Base-by-base conservation (phyloP, 352 stramenopile species). In the Pythium monospermum region DNA sequence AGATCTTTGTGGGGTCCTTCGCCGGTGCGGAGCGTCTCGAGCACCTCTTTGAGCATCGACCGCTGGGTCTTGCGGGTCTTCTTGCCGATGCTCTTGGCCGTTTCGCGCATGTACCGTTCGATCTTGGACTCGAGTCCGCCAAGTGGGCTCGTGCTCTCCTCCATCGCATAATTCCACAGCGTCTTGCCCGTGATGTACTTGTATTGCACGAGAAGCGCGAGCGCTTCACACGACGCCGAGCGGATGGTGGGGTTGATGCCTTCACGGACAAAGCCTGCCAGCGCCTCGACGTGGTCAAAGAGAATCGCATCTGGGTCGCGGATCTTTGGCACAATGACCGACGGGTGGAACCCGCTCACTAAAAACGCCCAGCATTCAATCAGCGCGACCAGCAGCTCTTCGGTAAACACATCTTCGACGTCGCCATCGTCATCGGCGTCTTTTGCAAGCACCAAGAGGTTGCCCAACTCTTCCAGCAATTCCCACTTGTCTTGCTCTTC, bases 351-450 rank as follows among this genome's bases (percentile, higher is more conserved):
- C 6, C 40, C 62, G 26, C 66, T 82, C 18, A 80, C 55, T 4
- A 85, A 44, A 35, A 85, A 83, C 1, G 71, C 73, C 76, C 76
- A 87, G 59, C 76, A 85, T 49, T 85, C 73, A 46, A 85, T 81
- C 7, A 78, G 62, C 6, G 71, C 71, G 22, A 83, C 69, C 13
- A 76, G 64, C 21, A 87, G 44, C 22, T 59, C 27, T 45, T 84
- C 73, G 0, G 61, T 55, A 49, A 73, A 73, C 32, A 63, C 61
- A 30, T 72, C 64, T 31, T 83, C 76, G 12, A 73, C 61, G 49
- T 76, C 58, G 28, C 56, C 48, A 23, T 78, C 70, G 6, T 76
- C 66, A 25, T 82, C 69, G 0, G 71, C 71, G 28, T 82, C 71
- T 19, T 73, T 75, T 7, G 69, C 69, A 2, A 61, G 57, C 19